Percentiles rank a stretch among this genome's conserved stretches.
Conservation (phyloP, 306 rosid species). For the Vachellia pachyceras region DNA sequence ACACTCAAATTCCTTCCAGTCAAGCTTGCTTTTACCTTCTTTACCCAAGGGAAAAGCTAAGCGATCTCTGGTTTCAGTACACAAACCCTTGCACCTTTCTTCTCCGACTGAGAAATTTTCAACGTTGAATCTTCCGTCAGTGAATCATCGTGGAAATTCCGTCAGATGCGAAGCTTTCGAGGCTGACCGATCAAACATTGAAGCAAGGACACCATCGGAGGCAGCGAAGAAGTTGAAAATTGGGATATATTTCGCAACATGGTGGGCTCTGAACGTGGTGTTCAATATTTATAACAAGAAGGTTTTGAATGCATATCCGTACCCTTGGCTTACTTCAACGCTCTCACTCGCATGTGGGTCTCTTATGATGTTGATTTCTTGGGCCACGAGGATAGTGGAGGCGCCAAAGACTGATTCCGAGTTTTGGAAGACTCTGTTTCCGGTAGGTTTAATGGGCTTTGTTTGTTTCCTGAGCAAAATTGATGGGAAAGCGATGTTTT, state of each 20-base stretch:
- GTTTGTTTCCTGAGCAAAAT: conserved; percentile 58
- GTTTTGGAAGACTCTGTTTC: conserved; percentile 90
- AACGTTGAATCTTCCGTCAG: conserved; percentile 27
- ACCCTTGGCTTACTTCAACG: conserved; percentile 94
- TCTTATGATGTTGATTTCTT: conserved; percentile 82
- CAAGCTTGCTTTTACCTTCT: conserved; percentile 28
- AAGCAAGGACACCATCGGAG: conserved; percentile 50
- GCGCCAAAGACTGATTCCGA: conserved; percentile 81
- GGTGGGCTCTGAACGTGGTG: conserved; percentile 96
- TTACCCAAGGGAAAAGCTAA: conserved; percentile 3
- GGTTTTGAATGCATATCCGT: conserved; percentile 90
- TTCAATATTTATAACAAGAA: conserved; percentile 94
- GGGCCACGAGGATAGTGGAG: conserved; percentile 86
- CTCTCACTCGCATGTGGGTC: conserved; percentile 93
- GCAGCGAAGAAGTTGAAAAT: conserved; percentile 85
- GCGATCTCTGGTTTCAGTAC: conserved; percentile 39
- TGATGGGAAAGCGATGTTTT: conserved; percentile 39
- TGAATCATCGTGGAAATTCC: conserved; percentile 37
- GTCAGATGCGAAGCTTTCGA: conserved; percentile 60
- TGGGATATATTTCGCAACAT: conserved; percentile 82
- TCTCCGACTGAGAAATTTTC: conserved; percentile 32
- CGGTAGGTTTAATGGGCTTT: conserved; percentile 63
- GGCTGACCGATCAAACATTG: conserved; percentile 67
- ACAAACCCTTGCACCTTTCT: conserved; percentile 65
- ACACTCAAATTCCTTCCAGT: conserved; percentile 7